Base-by-base conservation (phyloP, 768 basidiomycete genomes). In the Suillus fuscotomentosus region DNA sequence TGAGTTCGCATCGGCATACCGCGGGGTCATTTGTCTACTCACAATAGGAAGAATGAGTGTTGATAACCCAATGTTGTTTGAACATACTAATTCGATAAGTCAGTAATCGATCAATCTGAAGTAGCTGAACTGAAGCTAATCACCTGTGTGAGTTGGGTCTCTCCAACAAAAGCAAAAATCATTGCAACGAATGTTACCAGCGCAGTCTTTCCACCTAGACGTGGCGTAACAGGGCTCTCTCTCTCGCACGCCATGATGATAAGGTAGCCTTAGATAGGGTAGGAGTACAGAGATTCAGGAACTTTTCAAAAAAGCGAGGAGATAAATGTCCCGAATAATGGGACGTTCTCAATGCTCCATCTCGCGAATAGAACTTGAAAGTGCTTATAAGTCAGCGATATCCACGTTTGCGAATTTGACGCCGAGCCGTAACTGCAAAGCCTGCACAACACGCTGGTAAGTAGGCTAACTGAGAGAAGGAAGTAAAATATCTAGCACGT, bases 31-130 rank as follows among this genome's bases (percentile, higher is more conserved):
- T n/a, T 15, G 10, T 51, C 10, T 17, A 73, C 91, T 66, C 70
- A 93, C 93, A 95, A 93, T 66, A 94, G 80, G 70, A 98, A 90
- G 82, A 88, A 97, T 0, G 97, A 93, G 65, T 97, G 92, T 60
- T 88, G 83, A 78, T 92, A 99, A 41, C 81, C 86, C 38, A 94
- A 78, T 1, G 82, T 83, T 1, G 86, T 86, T 75, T 95, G 92
- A 15, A 97, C 86, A 77, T 94, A 89, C 92, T 95, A 66, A 50
- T 62, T 53, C 63, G 45, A 60, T 7, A 54, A 50, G 39, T 71
- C 36, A 71, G 61, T 45, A 39, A 17, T 54, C 20, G 34, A 34
- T 14, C 36, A 31, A 14, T 31, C 34, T n/a, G 24, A 38, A n/a
- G 56, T 24, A 20, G n/a, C 55, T 34, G 34, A 54, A 31, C 27